Evolutionary conservation across 345 rosid species (phyloP), one percentile per base, ranked within the genome.

Genomic region (Rhizophora apiculata): DNA sequence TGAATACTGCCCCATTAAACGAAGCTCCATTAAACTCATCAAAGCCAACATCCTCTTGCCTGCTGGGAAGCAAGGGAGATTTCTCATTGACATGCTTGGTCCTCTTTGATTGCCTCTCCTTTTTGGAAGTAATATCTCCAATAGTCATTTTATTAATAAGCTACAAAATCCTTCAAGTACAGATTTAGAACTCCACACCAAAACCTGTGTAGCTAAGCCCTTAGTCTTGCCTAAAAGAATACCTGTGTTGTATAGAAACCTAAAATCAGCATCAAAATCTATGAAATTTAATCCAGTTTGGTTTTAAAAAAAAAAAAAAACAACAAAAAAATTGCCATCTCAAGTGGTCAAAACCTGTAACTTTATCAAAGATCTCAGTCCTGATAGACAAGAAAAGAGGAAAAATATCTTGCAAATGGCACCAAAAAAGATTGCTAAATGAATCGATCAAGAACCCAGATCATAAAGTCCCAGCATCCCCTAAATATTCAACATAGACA

Each of bases 21-120:
- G 96, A 89, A 83, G 92, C 96, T 72, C 97, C 92, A 59, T 90
- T 78, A 69, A 84, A 84, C 67, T 90, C 95, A 43, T 75, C 83
- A 72, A 69, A 76, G 60, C 77, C 65, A 53, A 16, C 84, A 27
- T 78, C 85, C 34, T 78, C 80, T 21, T 66, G 71, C 63, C 68
- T 78, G 63, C 75, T 77, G 29, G 83, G 83, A 74, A 91, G 67
- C 68, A 89, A 79, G 0, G 88, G 96, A 63, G 81, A 55, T 43
- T 63, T 86, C 64, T 81, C 83, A 69, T 83, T 89, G 56, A 69
- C 71, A n/a, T 64, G 71, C 58, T 80, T 80, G 74, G 36, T 63
- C 74, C 31, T 80, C 69, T 78, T 85, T 31, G 88, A 80, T 66
- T 68, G 84, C 65, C 82, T 77, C 68, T 82, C 91, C 72, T 72